Evolutionary conservation across 2,329 filamentous ascomycete species (phyloP), one percentile per base, ranked within the genome.

Genomic region (Proliferodiscus dingleyae): DNA sequence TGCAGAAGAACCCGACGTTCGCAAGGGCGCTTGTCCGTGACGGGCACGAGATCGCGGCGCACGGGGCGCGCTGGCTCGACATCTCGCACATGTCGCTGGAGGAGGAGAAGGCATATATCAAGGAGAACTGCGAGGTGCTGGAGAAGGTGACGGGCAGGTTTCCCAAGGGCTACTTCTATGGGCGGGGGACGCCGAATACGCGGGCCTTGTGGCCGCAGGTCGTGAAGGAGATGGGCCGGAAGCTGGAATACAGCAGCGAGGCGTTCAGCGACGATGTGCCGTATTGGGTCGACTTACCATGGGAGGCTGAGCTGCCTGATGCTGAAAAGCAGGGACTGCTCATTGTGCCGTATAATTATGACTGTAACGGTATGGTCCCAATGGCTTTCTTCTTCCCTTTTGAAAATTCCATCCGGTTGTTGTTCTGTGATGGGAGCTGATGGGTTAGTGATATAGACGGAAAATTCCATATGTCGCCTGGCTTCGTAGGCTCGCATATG

Each of bases 221-320:
- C 2, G 75, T 71, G 57, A 67, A 71, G 47, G 73, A 77, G 59
- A 70, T 76, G 65, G 41, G 33, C 13, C 33, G 37, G 45, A 66
- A 68, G 53, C 65, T 78, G 3, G 55, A 74, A 2, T 78, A 72
- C 29, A 45, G 41, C 10, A 54, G 51, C 46, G 66, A 67, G 66
- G 26, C 63, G 18, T 78, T 77, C 49, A 71, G 71, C 21, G 75
- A 78, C 45, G 75, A 78, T 46, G 64, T 78, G 10, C 74, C 75
- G 0, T 77, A 77, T 59, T 77, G 73, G 74, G 63, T 70, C 7
- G 75, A 78, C 51, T 56, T 77, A 3, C 72, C 73, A 0, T 61
- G 66, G 37, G 75, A 78, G 60, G 61, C 66, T 8, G 61, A 65
- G 5, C 60, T 60, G n/a, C 50, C 58, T 0, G 58, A 62, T 13